These are phyloP conservation scores for Geoglossum glabrum DNA, from an alignment of 495 filamentous ascomycete genomes.

Conservation along the genomic window DNA sequence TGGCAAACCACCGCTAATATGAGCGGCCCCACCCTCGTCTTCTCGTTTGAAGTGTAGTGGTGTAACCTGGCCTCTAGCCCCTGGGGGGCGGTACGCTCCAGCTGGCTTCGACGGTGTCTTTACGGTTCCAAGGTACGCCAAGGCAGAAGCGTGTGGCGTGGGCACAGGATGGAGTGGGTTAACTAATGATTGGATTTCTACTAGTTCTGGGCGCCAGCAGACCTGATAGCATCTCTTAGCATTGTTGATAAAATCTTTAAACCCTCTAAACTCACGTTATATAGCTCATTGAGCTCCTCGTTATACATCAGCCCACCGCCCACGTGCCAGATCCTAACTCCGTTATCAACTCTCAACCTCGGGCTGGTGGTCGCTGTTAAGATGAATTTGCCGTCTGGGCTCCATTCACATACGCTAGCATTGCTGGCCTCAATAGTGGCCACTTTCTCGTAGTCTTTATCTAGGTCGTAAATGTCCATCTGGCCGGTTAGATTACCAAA, in stretches of 20 bases:
- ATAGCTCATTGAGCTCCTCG: constrained; percentile 81
- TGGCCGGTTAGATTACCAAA: constrained; percentile 95
- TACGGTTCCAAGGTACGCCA: constrained; percentile 60
- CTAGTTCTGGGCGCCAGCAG: constrained; percentile 61
- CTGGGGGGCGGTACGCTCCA: constrained; percentile 91
- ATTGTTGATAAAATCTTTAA: not conserved
- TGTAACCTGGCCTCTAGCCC: constrained; percentile 70
- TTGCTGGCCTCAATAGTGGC: constrained; percentile 91
- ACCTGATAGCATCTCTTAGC: constrained; percentile 17
- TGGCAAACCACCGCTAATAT: constrained; percentile 56
- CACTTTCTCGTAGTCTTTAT: constrained; percentile 77
- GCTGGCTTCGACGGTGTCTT: constrained; percentile 89
- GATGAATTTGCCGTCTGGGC: constrained; percentile 83
- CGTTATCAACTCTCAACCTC: constrained; percentile 87
- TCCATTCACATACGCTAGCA: constrained; percentile 87
- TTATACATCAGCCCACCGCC: constrained; percentile 82
- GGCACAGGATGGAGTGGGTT: constrained; percentile 64
- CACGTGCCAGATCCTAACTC: constrained; percentile 86
- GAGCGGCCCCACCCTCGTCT: constrained; percentile 86
- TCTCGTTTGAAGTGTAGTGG: constrained; percentile 93
- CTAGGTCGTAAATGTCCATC: constrained; percentile 92
- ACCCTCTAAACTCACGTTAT: constrained; percentile 32
- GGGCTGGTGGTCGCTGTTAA: constrained; percentile 93
- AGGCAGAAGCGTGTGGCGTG: constrained; percentile 62
- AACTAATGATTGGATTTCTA: constrained; percentile 35